Evolutionary conservation across 306 rosid genomes (phyloP).

Genomic region (Astragalus membranaceus): DNA sequence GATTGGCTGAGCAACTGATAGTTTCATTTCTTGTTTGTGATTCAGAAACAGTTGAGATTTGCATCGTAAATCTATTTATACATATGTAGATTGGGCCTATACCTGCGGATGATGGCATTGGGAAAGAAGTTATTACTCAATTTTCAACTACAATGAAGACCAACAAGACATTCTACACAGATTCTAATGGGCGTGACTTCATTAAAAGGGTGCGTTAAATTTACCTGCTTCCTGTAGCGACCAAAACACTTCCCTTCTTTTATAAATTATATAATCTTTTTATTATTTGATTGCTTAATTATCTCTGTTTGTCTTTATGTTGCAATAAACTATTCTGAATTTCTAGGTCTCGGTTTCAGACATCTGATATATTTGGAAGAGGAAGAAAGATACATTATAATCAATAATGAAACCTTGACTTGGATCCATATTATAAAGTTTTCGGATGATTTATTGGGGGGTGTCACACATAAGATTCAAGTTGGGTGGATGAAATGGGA

Average conservation of each 20-base stretch:
- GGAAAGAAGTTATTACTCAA: constrained; percentile 79
- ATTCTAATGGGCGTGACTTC: constrained; percentile 93
- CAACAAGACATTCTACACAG: constrained; percentile 77
- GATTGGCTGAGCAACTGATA: background rate
- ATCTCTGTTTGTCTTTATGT: background rate
- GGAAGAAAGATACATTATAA: background rate
- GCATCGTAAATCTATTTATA: constrained; percentile 13
- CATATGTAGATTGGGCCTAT: constrained; percentile 74
- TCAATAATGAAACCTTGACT: background rate
- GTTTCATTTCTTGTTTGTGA: constrained; percentile 11
- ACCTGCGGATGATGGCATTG: constrained; percentile 76
- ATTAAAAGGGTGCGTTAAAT: constrained; percentile 64
- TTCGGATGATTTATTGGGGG: background rate
- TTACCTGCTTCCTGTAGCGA: constrained; percentile 5
- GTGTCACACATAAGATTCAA: background rate
- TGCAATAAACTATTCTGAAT: background rate
- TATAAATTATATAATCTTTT: background rate
- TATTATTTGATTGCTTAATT: constrained; percentile 1
- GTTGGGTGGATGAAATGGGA: background rate
- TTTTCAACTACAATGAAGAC: constrained; percentile 53
- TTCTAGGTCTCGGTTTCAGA: background rate
- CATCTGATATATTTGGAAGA: background rate
- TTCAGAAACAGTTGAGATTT: background rate
- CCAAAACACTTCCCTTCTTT: too few relatives aligned
- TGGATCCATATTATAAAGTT: background rate